Evolutionary conservation across 305 asterid genomes (phyloP).

Genomic region (Fraxinus latifolia): DNA sequence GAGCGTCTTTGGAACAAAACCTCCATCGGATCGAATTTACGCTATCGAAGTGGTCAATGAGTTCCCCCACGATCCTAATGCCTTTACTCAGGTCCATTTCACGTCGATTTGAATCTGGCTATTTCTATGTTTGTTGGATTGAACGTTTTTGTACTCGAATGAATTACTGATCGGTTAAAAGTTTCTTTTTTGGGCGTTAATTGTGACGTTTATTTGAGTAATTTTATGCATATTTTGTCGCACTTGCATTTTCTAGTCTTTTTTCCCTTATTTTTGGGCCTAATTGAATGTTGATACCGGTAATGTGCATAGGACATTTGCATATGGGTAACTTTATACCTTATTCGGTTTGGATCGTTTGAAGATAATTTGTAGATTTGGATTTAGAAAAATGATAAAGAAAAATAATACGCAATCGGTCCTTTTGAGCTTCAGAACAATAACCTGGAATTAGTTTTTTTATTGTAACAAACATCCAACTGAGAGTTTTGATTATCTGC

Average conservation of each 20-base stretch:
- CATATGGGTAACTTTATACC: background rate
- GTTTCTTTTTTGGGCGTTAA: constrained; percentile 1
- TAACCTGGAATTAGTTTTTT: background rate
- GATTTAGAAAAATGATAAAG: background rate
- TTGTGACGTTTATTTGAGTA: background rate
- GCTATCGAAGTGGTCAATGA: constrained; percentile 55
- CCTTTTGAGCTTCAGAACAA: background rate
- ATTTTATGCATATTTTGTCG: constrained; percentile 1
- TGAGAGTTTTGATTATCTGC: background rate
- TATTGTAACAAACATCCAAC: background rate
- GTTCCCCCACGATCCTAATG: constrained; percentile 72
- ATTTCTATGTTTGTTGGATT: background rate
- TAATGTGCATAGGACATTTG: background rate
- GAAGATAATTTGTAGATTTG: background rate
- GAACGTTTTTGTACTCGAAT: background rate
- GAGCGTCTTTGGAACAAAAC: constrained; percentile 23
- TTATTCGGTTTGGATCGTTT: background rate
- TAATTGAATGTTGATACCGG: background rate
- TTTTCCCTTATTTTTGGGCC: background rate
- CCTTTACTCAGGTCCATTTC: constrained; percentile 70
- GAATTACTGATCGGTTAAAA: background rate
- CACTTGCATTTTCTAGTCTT: background rate
- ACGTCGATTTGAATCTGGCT: background rate
- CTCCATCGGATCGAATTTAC: constrained; percentile 36
- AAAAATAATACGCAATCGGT: background rate